Evolutionary conservation across 176 grass and related monocot genomes (phyloP).

Genomic region (Eremochloa ophiuroides): DNA sequence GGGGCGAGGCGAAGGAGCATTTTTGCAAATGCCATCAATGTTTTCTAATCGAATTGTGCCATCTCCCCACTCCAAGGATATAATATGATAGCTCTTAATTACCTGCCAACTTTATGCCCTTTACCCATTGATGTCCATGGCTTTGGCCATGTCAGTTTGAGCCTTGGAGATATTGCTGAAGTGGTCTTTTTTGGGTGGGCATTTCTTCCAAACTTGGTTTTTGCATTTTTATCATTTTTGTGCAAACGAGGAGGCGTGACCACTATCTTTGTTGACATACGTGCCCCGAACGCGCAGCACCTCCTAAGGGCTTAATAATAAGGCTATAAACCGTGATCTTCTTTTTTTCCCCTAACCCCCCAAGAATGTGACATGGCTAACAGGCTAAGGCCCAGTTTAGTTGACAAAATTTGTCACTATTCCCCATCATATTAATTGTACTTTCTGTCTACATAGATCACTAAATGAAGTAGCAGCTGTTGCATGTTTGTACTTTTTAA

Average conservation of each 20-base stretch:
- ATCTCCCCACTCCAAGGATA: not conserved
- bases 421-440: too few relatives aligned
- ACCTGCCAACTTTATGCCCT: not conserved
- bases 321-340: not conserved
- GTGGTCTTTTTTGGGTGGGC: not conserved
- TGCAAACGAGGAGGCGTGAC: not conserved
- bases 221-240: not conserved
- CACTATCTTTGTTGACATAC: not conserved
- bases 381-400: too few relatives aligned
- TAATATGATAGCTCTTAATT: constrained; percentile 24
- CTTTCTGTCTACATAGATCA: too few relatives aligned
- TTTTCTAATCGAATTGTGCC: not conserved
- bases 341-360: too few relatives aligned
- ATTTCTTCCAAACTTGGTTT: not conserved
- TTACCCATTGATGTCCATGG: not conserved
- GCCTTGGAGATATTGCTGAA: constrained; percentile 1
- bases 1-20: not conserved
- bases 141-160: not conserved
- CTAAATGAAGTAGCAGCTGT: too few relatives aligned
- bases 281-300: not conserved
- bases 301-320: too few relatives aligned
- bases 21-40: not conserved
- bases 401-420: too few relatives aligned
- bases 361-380: not conserved
- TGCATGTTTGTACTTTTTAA: too few relatives aligned